Evolutionary conservation across 2,329 filamentous ascomycete genomes (phyloP).

Genomic region (Fusarium sp.): DNA sequence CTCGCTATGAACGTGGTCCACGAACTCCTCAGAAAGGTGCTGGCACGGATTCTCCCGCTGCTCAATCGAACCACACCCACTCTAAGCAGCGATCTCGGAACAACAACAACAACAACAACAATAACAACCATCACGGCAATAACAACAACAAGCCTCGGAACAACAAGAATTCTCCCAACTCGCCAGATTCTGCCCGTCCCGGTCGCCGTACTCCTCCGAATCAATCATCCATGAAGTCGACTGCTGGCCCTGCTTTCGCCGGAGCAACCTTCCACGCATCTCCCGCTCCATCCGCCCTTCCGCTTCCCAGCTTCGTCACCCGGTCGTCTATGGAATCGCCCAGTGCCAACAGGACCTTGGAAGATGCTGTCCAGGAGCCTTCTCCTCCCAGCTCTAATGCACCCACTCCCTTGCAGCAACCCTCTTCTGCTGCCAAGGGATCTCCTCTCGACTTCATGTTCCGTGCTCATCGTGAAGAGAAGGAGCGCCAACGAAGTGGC

Average conservation of each 20-base stretch:
- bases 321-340: constrained; percentile 79
- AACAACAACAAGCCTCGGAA: constrained; percentile 46
- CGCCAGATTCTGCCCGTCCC: constrained; percentile 56
- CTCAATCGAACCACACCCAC: constrained; percentile 40
- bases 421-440: constrained; percentile 58
- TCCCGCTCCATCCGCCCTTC: constrained; percentile 88
- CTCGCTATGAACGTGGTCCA: constrained; percentile 50
- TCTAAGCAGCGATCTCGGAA: constrained; percentile 47
- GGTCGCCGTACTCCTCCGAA: constrained; percentile 57
- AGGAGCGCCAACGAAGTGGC: constrained; percentile 68
- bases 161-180: constrained; percentile 50
- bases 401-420: constrained; percentile 56
- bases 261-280: constrained; percentile 96
- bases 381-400: constrained; percentile 65
- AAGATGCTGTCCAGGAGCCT: constrained; percentile 37
- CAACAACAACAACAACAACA: constrained; percentile 9
- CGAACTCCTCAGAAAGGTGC: constrained; percentile 61
- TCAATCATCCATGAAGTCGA: constrained; percentile 58
- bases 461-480: constrained; percentile 84
- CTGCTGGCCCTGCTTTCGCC: constrained; percentile 76
- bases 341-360: constrained; percentile 49
- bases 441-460: constrained; percentile 94
- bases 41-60: constrained; percentile 51
- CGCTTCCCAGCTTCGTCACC: constrained; percentile 87
- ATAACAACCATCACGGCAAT: constrained; percentile 37